Conservation (phyloP, 2,329 filamentous ascomycete genomes). For the Aurifilum marmelostoma region DNA sequence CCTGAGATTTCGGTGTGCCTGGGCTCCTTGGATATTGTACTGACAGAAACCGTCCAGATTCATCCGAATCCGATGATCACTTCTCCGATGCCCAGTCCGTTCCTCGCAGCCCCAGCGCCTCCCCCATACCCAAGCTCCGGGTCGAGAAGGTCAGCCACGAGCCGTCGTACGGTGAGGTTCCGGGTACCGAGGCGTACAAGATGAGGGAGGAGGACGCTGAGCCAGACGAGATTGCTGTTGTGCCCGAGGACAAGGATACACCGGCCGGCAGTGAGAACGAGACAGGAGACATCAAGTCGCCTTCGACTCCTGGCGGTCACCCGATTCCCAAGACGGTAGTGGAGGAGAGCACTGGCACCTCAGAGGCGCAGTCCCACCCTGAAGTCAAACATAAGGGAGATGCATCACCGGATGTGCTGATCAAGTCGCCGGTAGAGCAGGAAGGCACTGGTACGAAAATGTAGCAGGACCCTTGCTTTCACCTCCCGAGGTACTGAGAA, state of each 20-base stretch:
- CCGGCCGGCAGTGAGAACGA: slow-evolving; percentile 34
- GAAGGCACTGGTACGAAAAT: slow-evolving; percentile 42
- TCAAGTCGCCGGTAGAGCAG: slow-evolving; percentile 44
- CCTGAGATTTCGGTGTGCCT: background rate
- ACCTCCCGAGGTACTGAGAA: slow-evolving; percentile 35
- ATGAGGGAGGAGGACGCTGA: slow-evolving; percentile 60
- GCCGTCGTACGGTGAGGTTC: slow-evolving; percentile 63
- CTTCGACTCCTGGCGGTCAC: slow-evolving; percentile 41
- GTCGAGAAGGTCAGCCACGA: slow-evolving; percentile 63
- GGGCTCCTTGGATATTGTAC: background rate
- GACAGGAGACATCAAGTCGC: slow-evolving; percentile 32
- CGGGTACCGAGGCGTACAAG: slow-evolving; percentile 61
- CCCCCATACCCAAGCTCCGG: slow-evolving; percentile 61
- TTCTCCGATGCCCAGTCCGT: slow-evolving; percentile 66
- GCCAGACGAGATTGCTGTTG: slow-evolving; percentile 62
- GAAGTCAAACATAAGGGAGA: slow-evolving; percentile 54
- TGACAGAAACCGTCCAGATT: slow-evolving; percentile 42
- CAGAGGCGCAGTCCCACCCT: slow-evolving; percentile 48
- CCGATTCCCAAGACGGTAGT: slow-evolving; percentile 57
- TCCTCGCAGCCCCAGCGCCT: slow-evolving; percentile 47
- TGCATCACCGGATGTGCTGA: slow-evolving; percentile 56
- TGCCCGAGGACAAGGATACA: slow-evolving; percentile 38
- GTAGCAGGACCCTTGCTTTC: slow-evolving; percentile 36
- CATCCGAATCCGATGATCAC: slow-evolving; percentile 70
- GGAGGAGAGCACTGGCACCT: slow-evolving; percentile 53